Base-by-base conservation (phyloP, 441 rosid species). In the Syzygium syzygioides region DNA sequence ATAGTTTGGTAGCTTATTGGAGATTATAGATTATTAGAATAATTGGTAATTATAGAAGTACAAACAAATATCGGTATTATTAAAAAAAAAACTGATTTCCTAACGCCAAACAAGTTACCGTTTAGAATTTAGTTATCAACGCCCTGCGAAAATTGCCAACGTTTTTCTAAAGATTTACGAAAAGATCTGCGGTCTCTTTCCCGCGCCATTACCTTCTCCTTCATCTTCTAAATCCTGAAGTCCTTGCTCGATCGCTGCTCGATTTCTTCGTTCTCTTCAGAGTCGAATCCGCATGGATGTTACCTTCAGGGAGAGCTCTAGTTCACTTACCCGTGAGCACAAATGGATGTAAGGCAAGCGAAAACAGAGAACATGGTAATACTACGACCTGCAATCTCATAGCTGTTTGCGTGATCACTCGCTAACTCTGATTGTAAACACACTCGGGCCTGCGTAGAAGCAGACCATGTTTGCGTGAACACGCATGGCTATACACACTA, bases 81-180 rank as follows among this genome's bases (percentile, higher is more conserved):
- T 57, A 13, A 23, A 1, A 59, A 26, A 62, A 62, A 62, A 2
- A 28, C 68, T 62, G 68, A 62, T 62, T n/a, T 62, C 20, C 71
- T 62, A 3, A n/a, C 34, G 34, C 0, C 7, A 62, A 62, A 62
- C 68, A 0, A 14, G 34, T 62, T 62, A n/a, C 34, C 71, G 0
- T 62, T 14, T n/a, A 62, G 68, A 60, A 60, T 60, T 60, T 60
- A 28, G 32, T 60, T 28, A 60, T 60, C 66, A 14, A 60, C 14
- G 0, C 66, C 18, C 1, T 14, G 66, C 66, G 9, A 28, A 60
- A 60, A 60, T 28, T 28, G 34, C 9, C 68, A 60, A 28, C 18
- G 34, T 60, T 60, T 60, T 60, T 60, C 0, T 0, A 14, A 28
- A 60, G 68, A 60, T 64, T 30, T 30, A 66, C 41, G 41, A 57